phyloP scores from a whole-genome alignment of 352 stramenopile genomes.

The Nothophytophthora sp. region DNA sequence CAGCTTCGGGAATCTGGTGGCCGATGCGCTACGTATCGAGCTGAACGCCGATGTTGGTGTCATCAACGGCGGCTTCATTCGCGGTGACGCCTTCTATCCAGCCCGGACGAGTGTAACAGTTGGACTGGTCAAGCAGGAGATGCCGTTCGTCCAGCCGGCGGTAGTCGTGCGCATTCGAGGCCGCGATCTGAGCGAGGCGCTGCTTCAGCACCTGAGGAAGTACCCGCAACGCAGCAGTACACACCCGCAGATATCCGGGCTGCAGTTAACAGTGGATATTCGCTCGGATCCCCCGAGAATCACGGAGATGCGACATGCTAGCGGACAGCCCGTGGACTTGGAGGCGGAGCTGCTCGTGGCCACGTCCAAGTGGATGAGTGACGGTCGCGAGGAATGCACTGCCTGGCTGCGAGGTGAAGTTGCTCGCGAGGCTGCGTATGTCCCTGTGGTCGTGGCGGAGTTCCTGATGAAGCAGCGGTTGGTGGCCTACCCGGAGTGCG shows the following conservation, averaged over 20 bases:
- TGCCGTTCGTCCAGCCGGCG: slow-evolving; percentile 62
- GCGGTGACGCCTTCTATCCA: slow-evolving; percentile 61
- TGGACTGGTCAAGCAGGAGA: slow-evolving; percentile 63
- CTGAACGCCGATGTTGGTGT: slow-evolving; percentile 54
- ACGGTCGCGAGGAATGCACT: slow-evolving; percentile 60
- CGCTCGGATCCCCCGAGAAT: slow-evolving; percentile 13
- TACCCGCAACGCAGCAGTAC: slow-evolving; percentile 61
- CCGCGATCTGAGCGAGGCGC: slow-evolving; percentile 50
- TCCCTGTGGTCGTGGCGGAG: slow-evolving; percentile 31
- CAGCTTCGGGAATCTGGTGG: slow-evolving; percentile 67
- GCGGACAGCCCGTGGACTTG: slow-evolving; percentile 36
- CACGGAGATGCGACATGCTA: slow-evolving; percentile 31
- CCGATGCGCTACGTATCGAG: slow-evolving; percentile 61
- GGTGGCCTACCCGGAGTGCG: slow-evolving; percentile 39
- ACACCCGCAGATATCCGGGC: slow-evolving; percentile 67
- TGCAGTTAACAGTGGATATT: slow-evolving; percentile 27
- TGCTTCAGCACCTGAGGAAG: slow-evolving; percentile 65
- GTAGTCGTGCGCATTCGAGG: slow-evolving; percentile 55
- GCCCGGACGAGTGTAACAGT: slow-evolving; percentile 55
- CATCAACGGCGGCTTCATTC: slow-evolving; percentile 84
- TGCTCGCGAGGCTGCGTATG: slow-evolving; percentile 34
- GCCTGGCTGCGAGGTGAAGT: slow-evolving; percentile 52
- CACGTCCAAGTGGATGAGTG: slow-evolving; percentile 64
- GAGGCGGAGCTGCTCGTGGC: slow-evolving; percentile 45
- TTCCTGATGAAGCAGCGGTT: slow-evolving; percentile 51